Evolutionary conservation across 2,329 filamentous ascomycete genomes (phyloP).

Genomic region (Penicillium digitatum): DNA sequence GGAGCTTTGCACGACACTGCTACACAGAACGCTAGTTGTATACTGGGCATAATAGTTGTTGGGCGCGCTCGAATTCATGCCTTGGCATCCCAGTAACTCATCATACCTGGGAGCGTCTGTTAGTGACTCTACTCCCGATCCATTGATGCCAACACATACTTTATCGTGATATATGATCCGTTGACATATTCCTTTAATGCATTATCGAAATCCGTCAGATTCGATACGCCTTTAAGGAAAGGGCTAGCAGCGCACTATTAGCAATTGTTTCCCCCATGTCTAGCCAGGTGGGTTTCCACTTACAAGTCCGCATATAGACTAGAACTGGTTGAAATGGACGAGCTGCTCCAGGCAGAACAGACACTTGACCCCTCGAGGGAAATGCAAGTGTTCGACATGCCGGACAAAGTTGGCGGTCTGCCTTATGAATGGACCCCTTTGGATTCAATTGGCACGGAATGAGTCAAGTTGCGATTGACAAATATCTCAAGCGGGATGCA

Average conservation of each 20-base stretch:
- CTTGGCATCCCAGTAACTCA: slow-evolving; percentile 72
- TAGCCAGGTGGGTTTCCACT: slow-evolving; percentile 35
- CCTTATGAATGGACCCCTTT: background rate
- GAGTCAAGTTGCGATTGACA: slow-evolving; percentile 18
- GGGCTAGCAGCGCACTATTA: slow-evolving; percentile 54
- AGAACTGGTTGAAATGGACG: slow-evolving; percentile 65
- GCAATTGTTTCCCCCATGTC: slow-evolving; percentile 21
- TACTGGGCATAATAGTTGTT: slow-evolving; percentile 86
- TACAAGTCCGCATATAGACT: slow-evolving; percentile 62
- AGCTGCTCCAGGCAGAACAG: slow-evolving; percentile 68
- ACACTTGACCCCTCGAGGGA: slow-evolving; percentile 65
- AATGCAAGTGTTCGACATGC: slow-evolving; percentile 52
- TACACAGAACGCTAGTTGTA: slow-evolving; percentile 88
- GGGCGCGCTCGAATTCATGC: slow-evolving; percentile 72
- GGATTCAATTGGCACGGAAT: slow-evolving; percentile 14
- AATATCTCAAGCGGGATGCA: background rate
- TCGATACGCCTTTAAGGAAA: slow-evolving; percentile 78
- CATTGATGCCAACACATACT: slow-evolving; percentile 54
- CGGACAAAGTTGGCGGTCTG: slow-evolving; percentile 22
- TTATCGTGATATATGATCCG: slow-evolving; percentile 68
- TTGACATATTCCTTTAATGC: slow-evolving; percentile 65
- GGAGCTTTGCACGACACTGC: slow-evolving; percentile 88
- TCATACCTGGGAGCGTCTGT: slow-evolving; percentile 62
- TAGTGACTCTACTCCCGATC: background rate
- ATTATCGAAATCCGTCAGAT: slow-evolving; percentile 73